A percentile compares a stretch with the other conserved stretches of the same genome.
phyloP scores from a whole-genome alignment of 2,329 filamentous ascomycete species.

The Phialocephala sp. region DNA sequence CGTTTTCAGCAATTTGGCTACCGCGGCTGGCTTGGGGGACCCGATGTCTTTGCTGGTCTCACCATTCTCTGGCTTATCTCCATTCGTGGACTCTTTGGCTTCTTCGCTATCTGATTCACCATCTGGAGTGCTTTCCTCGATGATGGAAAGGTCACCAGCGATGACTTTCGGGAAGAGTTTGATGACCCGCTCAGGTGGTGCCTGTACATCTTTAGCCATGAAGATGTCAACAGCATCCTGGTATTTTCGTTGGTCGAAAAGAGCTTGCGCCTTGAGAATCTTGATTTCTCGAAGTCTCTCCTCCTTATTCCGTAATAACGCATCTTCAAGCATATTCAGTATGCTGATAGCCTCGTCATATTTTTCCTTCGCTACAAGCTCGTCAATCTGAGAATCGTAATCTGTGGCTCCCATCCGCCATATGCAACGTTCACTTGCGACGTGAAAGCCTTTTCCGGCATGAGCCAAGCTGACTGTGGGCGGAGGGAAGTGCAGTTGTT shows the following conservation, averaged over 20 bases:
- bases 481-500: conserved; percentile 86
- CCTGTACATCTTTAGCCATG: conserved; percentile 74
- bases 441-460: conserved; percentile 93
- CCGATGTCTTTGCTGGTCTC: conserved; percentile 33
- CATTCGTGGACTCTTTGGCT: conserved; percentile 49
- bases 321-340: conserved; percentile 89
- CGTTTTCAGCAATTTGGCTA: conserved; percentile 49
- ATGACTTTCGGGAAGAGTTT: conserved; percentile 83
- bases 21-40: conserved; percentile 44
- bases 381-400: conserved; percentile 87
- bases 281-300: conserved; percentile 84
- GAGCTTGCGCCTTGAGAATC: conserved; percentile 84
- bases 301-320: conserved; percentile 81
- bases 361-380: conserved; percentile 73
- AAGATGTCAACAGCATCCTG: conserved; percentile 88
- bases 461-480: conserved; percentile 94
- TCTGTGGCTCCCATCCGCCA: conserved; percentile 96
- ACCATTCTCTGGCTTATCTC: conserved; percentile 30
- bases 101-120: conserved; percentile 48
- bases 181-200: conserved; percentile 87
- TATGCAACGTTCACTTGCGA: conserved; percentile 86
- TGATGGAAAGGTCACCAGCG: conserved; percentile 76
- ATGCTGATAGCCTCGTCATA: conserved; percentile 94
- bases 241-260: conserved; percentile 86
- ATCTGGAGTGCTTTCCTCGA: conserved; percentile 55